Base-by-base conservation (phyloP, 768 basidiomycete genomes). In the Russula sp. region DNA sequence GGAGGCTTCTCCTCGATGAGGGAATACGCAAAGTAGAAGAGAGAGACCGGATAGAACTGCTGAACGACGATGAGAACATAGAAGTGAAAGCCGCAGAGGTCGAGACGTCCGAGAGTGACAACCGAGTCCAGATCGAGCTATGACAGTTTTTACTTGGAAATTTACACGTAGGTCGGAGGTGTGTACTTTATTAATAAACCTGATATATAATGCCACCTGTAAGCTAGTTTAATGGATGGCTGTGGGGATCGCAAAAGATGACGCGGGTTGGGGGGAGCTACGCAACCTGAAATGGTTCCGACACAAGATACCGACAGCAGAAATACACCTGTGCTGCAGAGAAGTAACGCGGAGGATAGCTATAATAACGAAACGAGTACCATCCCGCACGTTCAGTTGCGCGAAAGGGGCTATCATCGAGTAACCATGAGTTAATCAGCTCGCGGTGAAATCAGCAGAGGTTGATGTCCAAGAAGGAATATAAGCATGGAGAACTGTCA, bases 1-100 rank as follows among this genome's bases (percentile, higher is more conserved):
- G 62, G 20, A 49, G 46, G 34, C 62, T 63, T 14, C 38, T 63
- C 13, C 38, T 36, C 16, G 62, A 63, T n/a, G 62, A 63, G 16
- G 62, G 57, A 2, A n/a, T 1, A 20, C 46, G 52, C 13, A 8
- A 4, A 45, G 46, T 63, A 16, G 57, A 63, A 14, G 43, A 6
- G 29, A 63, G 34, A 35, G 57, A 52, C 14, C 55, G 62, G 62
- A 5, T 46, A 13, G 39, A 59, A 25, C 38, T 59, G 18, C 22
- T 54, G n/a, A 14, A 22, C 11, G 49, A 57, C 6, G 38, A 53
- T 3, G 25, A 35, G 13, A 38, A 46, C 8, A 5, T 7, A 13
- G 47, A 45, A 3, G 8, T 8, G 10, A 49, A 46, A 22, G 14
- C 35, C 16, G 18, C 13, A 14, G 49, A 45, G n/a, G n/a, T 22